phyloP scores from a whole-genome alignment of 192 early-diverging fungal genomes.

The Podila minutissima region DNA sequence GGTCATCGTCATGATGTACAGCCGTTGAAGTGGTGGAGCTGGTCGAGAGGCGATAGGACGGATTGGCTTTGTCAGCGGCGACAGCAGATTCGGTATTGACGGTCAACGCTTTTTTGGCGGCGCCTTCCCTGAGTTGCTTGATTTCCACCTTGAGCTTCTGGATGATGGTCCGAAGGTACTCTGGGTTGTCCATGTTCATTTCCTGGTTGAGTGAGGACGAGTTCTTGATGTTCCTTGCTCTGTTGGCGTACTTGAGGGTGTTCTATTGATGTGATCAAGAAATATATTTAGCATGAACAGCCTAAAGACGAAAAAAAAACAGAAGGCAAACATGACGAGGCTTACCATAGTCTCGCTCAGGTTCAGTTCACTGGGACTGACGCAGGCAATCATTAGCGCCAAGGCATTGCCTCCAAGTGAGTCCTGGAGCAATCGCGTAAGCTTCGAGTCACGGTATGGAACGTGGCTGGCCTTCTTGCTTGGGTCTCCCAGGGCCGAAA shows the following conservation, averaged over 20 bases:
- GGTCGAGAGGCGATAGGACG: conserved; percentile 29
- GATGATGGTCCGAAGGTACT: conserved; percentile 71
- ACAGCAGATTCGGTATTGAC: not conserved
- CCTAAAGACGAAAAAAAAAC: conserved; percentile 1
- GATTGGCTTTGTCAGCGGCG: not conserved
- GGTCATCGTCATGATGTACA: conserved; percentile 1
- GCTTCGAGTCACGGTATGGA: conserved; percentile 97
- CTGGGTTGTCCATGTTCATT: conserved; percentile 70
- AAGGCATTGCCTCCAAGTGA: conserved; percentile 94
- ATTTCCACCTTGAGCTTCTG: conserved; percentile 70
- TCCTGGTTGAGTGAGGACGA: conserved; percentile 84
- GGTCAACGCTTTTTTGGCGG: not conserved
- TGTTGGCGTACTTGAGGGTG: conserved; percentile 95
- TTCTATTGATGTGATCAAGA: conserved; percentile 55
- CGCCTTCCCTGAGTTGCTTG: conserved; percentile 44
- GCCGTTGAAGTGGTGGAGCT: conserved; percentile 6
- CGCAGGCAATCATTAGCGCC: conserved; percentile 97
- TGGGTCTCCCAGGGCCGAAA: conserved; percentile 93
- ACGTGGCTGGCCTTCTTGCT: conserved; percentile 74
- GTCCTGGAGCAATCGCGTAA: conserved; percentile 97
- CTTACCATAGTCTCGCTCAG: conserved; percentile 82
- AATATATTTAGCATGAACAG: not conserved
- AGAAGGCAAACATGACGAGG: not conserved
- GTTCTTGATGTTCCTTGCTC: conserved; percentile 97
- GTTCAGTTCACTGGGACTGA: conserved; percentile 87